Evolutionary conservation across 345 rosid species (phyloP).

Genomic region (Sapria himalayana): DNA sequence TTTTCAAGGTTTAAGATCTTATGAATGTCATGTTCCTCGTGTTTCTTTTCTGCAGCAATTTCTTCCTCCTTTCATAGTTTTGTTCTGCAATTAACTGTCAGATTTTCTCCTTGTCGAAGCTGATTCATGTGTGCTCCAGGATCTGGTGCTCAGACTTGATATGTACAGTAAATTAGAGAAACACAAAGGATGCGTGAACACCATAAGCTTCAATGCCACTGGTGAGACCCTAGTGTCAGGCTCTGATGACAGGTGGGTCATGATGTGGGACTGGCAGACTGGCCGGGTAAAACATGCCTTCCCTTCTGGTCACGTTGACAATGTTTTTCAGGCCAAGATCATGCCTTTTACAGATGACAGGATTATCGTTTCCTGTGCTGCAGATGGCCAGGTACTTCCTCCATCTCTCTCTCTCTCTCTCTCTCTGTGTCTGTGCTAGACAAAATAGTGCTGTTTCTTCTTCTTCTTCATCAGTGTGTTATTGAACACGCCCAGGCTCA

Average conservation of each 20-base stretch:
- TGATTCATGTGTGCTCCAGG: constrained; percentile 21
- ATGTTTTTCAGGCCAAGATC: constrained; percentile 72
- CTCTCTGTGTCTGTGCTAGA: too few species aligned
- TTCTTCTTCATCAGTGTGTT: too few species aligned
- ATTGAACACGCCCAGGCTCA: too few species aligned
- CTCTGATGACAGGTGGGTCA: constrained; percentile 52
- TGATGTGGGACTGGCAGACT: constrained; percentile 74
- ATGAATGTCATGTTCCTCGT: not conserved
- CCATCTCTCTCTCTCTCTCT: too few species aligned
- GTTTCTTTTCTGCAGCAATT: not conserved
- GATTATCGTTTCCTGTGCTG: constrained; percentile 74
- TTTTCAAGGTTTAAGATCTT: not conserved
- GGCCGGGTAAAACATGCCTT: constrained; percentile 44
- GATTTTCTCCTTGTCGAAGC: too few species aligned
- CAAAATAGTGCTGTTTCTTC: too few species aligned
- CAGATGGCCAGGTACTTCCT: constrained; percentile 63
- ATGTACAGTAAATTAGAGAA: constrained; percentile 32
- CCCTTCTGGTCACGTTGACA: constrained; percentile 42
- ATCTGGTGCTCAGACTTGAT: constrained; percentile 48
- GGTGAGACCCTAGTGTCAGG: constrained; percentile 61
- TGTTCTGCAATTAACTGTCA: not conserved
- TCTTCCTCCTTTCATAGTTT: not conserved
- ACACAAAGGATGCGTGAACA: constrained; percentile 75
- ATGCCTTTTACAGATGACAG: constrained; percentile 70
- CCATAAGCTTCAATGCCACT: constrained; percentile 37